phyloP scores from a whole-genome alignment of 1,284 basidiomycete genomes.

The Boletus subluridellus region DNA sequence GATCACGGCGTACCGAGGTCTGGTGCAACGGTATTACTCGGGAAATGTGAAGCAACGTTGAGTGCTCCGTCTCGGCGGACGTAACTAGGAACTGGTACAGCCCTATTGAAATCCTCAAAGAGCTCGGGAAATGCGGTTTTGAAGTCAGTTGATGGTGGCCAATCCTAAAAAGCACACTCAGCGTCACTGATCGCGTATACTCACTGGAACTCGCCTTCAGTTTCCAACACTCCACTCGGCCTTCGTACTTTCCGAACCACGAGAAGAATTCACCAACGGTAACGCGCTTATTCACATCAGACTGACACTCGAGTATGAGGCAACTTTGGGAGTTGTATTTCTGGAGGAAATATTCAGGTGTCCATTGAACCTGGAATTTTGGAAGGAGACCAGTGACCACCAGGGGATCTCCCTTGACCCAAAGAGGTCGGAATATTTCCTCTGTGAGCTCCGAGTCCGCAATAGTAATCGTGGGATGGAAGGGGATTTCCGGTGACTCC shows the following conservation, averaged over 20 bases:
- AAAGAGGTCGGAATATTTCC: constrained; percentile 62
- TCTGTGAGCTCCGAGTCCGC: constrained; percentile 53
- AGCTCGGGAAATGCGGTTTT: constrained; percentile 78
- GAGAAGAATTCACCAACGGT: constrained; percentile 79
- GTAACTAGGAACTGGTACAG: constrained; percentile 84
- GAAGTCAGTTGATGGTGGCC: constrained; percentile 87
- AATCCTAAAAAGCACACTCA: constrained; percentile 59
- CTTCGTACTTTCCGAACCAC: constrained; percentile 68
- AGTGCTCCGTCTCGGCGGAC: constrained; percentile 84
- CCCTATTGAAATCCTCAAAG: constrained; percentile 81
- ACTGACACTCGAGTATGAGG: constrained; percentile 78
- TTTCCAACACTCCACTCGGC: constrained; percentile 64
- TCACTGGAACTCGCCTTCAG: constrained; percentile 59
- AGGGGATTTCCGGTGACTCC: constrained; percentile 36
- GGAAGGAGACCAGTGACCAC: constrained; percentile 65
- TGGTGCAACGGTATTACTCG: constrained; percentile 76
- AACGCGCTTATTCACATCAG: constrained; percentile 57
- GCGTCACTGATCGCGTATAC: not conserved
- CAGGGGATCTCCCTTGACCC: constrained; percentile 71
- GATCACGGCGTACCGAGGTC: constrained; percentile 64
- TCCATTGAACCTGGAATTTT: constrained; percentile 72
- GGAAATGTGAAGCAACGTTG: constrained; percentile 88
- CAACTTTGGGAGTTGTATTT: constrained; percentile 68
- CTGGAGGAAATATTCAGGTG: constrained; percentile 74
- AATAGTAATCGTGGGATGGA: constrained; percentile 46